Base-by-base conservation (phyloP, 148 eudicot species). In the Fagopyrum esculentum region DNA sequence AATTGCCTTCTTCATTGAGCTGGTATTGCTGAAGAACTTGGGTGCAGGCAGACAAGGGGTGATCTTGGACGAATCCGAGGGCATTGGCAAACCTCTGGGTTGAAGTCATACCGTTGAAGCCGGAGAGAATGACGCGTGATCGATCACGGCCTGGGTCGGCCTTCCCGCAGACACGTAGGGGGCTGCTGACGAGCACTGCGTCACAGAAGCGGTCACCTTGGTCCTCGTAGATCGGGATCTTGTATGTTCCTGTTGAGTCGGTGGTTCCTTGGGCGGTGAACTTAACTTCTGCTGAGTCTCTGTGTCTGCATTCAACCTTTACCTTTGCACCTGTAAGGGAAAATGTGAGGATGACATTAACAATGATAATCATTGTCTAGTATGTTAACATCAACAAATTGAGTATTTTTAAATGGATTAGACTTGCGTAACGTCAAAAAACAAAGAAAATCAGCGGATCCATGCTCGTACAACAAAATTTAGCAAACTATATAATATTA, bases 61-160 rank as follows among this genome's bases (percentile, higher is more conserved):
- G 46, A 7, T 74, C 82, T 15, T 77, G 69, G 63, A 78, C 73
- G 72, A 76, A 84, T 3, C 86, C 86, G 66, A 84, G 76, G 52
- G 80, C 74, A 75, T 84, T 84, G 76, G 83, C 89, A 45, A 44
- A 80, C 15, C 89, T 87, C 1, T 72, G 55, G 17, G 73, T 56
- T 5, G 85, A 82, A 7, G 69, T 72, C n/a, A 84, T 80, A 17
- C 89, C 89, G 10, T 84, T 86, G 87, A 79, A 60, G 78, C 82
- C 73, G 45, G 85, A 82, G n/a, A 86, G 87, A 73, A 82, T 52
- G 13, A 86, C 82, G 9, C 85, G 87, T 15, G 89, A 82, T 35
- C 87, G 84, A 73, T 84, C 86, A 68, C 86, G 86, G 6, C 84
- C 86, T 8, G 78, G 82, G 80, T 84, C 86, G 15, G 82, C 78